A percentile compares a stretch with the other conserved stretches of the same genome.
Conservation (phyloP, 805 yeast genomes). For the Cyberlindnera mississippiensis region DNA sequence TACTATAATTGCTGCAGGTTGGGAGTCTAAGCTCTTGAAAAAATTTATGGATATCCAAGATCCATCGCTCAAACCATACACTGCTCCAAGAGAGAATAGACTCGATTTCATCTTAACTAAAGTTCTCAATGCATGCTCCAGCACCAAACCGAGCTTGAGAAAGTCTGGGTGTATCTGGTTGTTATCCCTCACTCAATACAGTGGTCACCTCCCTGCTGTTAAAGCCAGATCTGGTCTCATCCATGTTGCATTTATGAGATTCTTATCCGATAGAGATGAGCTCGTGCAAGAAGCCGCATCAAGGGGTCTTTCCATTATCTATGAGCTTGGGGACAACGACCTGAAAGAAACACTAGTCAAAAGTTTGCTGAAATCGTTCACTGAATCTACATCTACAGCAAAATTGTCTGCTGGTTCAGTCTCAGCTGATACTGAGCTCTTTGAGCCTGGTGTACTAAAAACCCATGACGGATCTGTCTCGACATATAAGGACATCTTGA, state of each 20-base stretch:
- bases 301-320: conserved; percentile 77
- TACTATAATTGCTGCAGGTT: conserved; percentile 66
- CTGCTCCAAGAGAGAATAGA: conserved; percentile 15
- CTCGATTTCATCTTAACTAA: conserved; percentile 37
- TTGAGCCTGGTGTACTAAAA: conserved; percentile 75
- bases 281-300: conserved; percentile 90
- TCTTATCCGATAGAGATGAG: conserved; percentile 79
- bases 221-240: conserved; percentile 48
- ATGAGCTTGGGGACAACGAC: conserved; percentile 67
- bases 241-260: conserved; percentile 72
- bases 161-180: conserved; percentile 84
- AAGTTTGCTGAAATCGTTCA: conserved; percentile 70
- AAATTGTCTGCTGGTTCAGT: conserved; percentile 60
- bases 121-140: conserved; percentile 49
- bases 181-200: conserved; percentile 71
- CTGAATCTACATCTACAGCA: conserved; percentile 51
- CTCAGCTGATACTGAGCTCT: conserved; percentile 75
- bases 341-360: conserved; percentile 70
- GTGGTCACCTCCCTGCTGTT: conserved; percentile 46
- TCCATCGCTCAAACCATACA: conserved; percentile 7
- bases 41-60: conserved; percentile 54
- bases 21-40: conserved; percentile 57
- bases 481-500: conserved; percentile 86
- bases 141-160: conserved; percentile 70
- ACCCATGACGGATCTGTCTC: conserved; percentile 85